These are phyloP conservation scores for Mycena sanguinolenta DNA, from an alignment of 768 basidiomycete species.

Conservation along the genomic window DNA sequence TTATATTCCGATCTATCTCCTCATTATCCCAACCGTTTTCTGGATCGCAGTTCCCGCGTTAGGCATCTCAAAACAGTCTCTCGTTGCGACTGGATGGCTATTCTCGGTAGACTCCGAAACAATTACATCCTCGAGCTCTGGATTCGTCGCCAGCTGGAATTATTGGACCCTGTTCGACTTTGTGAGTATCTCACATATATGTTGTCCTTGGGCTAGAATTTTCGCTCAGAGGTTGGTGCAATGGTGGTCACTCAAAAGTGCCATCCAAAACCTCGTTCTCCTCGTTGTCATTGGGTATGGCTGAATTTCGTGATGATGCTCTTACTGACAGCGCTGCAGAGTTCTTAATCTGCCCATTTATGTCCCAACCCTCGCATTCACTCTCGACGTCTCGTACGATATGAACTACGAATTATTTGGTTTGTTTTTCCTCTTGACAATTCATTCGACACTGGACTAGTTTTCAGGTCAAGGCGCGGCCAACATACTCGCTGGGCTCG, in stretches of 20 bases:
- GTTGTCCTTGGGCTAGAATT: neutral
- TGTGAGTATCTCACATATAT: neutral
- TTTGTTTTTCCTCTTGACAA: neutral
- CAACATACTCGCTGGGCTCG: slow-evolving; percentile 40
- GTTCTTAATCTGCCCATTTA: slow-evolving; percentile 44
- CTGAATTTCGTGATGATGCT: neutral
- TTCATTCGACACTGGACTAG: neutral
- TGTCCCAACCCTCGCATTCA: slow-evolving; percentile 41
- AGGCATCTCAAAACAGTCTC: slow-evolving; percentile 6
- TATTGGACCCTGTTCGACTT: slow-evolving; percentile 44
- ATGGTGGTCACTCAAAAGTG: slow-evolving; percentile 39
- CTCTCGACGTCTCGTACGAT: slow-evolving; percentile 40
- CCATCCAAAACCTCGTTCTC: slow-evolving; percentile 39
- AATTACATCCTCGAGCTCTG: slow-evolving; percentile 13
- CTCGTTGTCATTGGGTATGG: slow-evolving; percentile 40
- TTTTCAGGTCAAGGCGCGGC: slow-evolving; percentile 36
- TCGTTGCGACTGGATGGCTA: slow-evolving; percentile 37
- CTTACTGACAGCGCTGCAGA: neutral
- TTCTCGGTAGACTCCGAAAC: slow-evolving; percentile 36
- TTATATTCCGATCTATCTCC: slow-evolving; percentile 37
- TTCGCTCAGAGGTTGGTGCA: slow-evolving; percentile 31
- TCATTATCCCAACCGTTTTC: slow-evolving; percentile 37
- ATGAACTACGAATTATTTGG: slow-evolving; percentile 44
- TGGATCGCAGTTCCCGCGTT: slow-evolving; percentile 34
- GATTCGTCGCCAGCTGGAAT: slow-evolving; percentile 38